Evolutionary conservation across 148 eudicot genomes (phyloP).

Genomic region (Drosera capensis): DNA sequence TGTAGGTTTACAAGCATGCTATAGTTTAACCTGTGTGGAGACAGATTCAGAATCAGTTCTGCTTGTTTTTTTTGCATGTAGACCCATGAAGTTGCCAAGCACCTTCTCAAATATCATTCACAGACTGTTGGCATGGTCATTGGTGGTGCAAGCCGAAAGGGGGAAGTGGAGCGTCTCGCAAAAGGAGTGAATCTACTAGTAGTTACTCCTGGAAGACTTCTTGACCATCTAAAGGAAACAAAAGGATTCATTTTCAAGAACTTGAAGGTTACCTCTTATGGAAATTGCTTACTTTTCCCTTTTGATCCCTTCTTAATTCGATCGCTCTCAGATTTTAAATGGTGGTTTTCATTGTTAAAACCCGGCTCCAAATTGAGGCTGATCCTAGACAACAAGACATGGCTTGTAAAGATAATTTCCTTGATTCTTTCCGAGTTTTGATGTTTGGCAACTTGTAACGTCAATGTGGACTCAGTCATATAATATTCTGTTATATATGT

Average conservation of each 20-base stretch:
- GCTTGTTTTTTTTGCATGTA: conserved; percentile 15
- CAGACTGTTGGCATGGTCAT: conserved; percentile 80
- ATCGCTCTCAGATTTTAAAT: not conserved
- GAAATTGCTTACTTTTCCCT: too few relatives aligned
- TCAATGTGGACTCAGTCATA: too few relatives aligned
- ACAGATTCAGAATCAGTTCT: not conserved
- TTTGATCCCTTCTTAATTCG: too few relatives aligned
- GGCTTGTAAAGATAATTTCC: too few relatives aligned
- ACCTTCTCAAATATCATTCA: conserved; percentile 74
- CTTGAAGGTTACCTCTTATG: too few relatives aligned
- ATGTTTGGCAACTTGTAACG: too few relatives aligned
- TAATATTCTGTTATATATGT: too few relatives aligned
- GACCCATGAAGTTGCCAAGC: conserved; percentile 85
- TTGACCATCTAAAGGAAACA: conserved; percentile 80
- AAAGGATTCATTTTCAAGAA: conserved; percentile 69
- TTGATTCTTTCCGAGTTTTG: too few relatives aligned
- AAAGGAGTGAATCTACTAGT: conserved; percentile 77
- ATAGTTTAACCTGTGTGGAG: not conserved
- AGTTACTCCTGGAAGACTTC: conserved; percentile 92
- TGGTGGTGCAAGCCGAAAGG: conserved; percentile 68
- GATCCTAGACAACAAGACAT: too few relatives aligned
- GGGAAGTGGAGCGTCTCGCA: conserved; percentile 69
- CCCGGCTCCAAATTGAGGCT: too few relatives aligned
- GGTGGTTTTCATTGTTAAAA: too few relatives aligned
- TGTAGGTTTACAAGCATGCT: not conserved